Base-by-base conservation (phyloP, 176 grass and related monocot genomes). In the Calamus simplicifolius region DNA sequence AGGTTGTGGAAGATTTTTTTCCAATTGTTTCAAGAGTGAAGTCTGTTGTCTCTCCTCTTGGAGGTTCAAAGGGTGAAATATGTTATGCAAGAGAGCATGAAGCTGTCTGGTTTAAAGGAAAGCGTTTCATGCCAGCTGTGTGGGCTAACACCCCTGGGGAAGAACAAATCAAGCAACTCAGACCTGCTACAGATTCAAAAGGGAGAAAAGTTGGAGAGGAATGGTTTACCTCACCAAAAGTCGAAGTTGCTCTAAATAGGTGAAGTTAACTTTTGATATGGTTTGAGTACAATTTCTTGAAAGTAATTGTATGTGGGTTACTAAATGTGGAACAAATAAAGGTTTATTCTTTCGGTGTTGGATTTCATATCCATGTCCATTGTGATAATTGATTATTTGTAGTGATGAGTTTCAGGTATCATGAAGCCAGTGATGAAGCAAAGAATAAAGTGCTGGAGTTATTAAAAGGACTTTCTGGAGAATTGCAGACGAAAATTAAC, bases 21-120 rank as follows among this genome's bases (percentile, higher is more conserved):
- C 91, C 91, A 58, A 69, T 96, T 64, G 71, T 87, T 81, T 76
- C 29, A 69, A 87, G 91, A 81, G 61, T 96, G 66, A 96, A 87
- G 74, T 90, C 86, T 67, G 73, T 96, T 16, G 29, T 95, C 48
- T 81, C 80, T 59, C 73, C 86, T 2, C 79, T 78, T 62, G 90
- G 91, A 75, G 54, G 80, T 66, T 48, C 80, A 57, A 96, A 84
- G 73, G 91, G 86, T n/a, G 91, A 90, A 78, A 90, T 96, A 54
- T 81, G 83, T 75, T 90, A 96, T 67, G 68, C 85, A 56, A 96
- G 85, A 90, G 91, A 96, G 52, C 82, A 90, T 17, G 91, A 76
- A 70, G 80, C 86, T 73, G 64, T 96, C 67, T 96, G 91, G 91
- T 96, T 96, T 67, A 96, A 85, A 77, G 91, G 91, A 68, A 96